phyloP scores from a whole-genome alignment of 2,329 filamentous ascomycete species.

The Trichoderma aggressivum region DNA sequence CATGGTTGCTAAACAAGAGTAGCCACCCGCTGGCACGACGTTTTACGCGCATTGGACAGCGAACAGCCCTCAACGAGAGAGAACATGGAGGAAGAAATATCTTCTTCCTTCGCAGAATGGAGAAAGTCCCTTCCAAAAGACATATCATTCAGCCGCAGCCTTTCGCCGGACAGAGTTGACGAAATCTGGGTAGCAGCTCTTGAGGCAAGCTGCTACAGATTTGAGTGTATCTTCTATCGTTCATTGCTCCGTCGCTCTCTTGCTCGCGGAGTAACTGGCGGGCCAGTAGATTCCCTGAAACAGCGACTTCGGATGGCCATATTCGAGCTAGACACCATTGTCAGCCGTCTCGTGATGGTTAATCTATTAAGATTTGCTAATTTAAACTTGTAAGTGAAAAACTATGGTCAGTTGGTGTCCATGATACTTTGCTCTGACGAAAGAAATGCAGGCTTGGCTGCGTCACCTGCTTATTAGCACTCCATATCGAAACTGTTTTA shows the following conservation, averaged over 20 bases:
- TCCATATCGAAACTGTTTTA: neutral
- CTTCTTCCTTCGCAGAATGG: neutral
- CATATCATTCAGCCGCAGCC: neutral
- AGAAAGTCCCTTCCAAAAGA: neutral
- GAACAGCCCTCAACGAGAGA: neutral
- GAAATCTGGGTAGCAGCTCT: neutral
- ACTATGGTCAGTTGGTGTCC: neutral
- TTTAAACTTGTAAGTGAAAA: neutral
- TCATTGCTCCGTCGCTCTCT: conserved; percentile 35
- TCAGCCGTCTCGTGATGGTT: neutral
- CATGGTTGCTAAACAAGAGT: neutral
- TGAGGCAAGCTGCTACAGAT: neutral
- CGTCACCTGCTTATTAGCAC: neutral
- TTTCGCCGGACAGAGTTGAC: neutral
- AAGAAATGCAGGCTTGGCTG: neutral
- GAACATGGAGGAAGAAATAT: neutral
- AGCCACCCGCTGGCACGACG: neutral
- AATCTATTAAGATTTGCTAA: neutral
- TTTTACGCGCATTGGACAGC: neutral
- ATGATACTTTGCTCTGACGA: neutral
- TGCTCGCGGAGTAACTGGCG: neutral
- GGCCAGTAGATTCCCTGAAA: neutral
- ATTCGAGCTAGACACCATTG: neutral
- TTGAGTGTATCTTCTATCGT: conserved; percentile 46
- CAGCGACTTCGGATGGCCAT: neutral